Evolutionary conservation across 208 protist species (phyloP), one percentile per base, ranked within the genome.

Genomic region (Leishmania arabica): DNA sequence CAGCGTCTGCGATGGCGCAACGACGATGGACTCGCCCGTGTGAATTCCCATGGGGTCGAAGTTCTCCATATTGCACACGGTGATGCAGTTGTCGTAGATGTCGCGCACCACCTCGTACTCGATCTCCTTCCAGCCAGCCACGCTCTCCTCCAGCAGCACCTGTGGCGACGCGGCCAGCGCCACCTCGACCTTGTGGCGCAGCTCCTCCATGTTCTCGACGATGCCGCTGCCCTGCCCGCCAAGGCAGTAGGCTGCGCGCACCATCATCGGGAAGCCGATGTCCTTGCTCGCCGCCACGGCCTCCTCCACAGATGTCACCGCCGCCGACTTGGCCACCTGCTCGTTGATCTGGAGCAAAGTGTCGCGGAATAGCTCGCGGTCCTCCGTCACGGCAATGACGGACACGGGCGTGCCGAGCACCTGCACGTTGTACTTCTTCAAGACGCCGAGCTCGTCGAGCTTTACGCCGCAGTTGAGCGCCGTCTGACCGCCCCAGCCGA

Each of bases 21-120:
- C 98, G 49, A 99, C 99, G 87, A 99, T 99, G 47, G 98, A 99
- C 77, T 99, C 99, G 74, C 98, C 99, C 53, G 99, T 99, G 92
- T 99, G 99, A 84, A 99, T 98, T 56, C 99, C 98, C 81, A 99
- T 94, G 40, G 97, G 98, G 84, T 99, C 97, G 85, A 99, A 99
- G 92, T 99, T 99, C 91, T 99, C 99, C 99, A 99, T 99, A 91
- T 99, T 99, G 93, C 99, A 99, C 75, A 99, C 99, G 45, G 99
- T 99, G 80, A 99, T 99, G 91, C 99, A 99, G 92, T 99, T 99
- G 90, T 99, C 99, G 75, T 99, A 93, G 75, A 93, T 93, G 84
- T 99, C 99, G 79, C 98, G 91, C 49, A 99, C 95, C 65, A 99
- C 98, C 91, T 99, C 99, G 91, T 99, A 99, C 94, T 99, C 99